A percentile compares a stretch with the other conserved stretches of the same genome.
phyloP scores from a whole-genome alignment of 495 filamentous ascomycete species.

The Aspergillus ostianus region DNA sequence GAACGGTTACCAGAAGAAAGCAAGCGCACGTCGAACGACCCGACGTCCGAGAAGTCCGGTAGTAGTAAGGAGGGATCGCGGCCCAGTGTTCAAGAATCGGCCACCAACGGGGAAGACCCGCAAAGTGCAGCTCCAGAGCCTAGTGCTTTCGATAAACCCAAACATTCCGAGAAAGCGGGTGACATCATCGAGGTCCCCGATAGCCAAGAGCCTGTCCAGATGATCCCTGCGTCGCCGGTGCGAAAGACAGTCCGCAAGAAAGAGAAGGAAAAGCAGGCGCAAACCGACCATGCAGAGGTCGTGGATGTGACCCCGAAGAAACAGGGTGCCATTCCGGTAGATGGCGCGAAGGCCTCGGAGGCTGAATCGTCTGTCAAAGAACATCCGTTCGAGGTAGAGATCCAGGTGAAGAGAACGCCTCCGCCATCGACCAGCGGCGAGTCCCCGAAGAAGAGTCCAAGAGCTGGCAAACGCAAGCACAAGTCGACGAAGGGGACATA shows the following conservation, averaged over 20 bases:
- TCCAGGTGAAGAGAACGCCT: background rate
- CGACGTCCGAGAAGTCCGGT: background rate
- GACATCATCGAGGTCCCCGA: conserved; percentile 35
- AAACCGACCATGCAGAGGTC: background rate
- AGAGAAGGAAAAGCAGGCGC: background rate
- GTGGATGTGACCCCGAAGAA: background rate
- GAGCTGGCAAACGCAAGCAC: conserved; percentile 2
- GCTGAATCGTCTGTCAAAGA: background rate
- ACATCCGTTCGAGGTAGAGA: background rate
- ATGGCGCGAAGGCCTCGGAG: background rate
- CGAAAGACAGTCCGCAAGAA: background rate
- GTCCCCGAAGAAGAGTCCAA: conserved; percentile 9
- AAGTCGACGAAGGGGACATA: background rate
- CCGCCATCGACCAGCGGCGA: background rate
- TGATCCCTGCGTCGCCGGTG: background rate
- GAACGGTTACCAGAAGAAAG: background rate
- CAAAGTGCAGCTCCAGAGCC: background rate
- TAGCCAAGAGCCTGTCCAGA: conserved; percentile 27
- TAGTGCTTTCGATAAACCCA: background rate
- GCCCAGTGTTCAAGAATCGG: background rate
- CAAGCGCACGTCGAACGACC: background rate
- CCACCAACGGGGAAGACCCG: background rate
- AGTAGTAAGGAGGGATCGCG: background rate
- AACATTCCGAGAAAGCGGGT: background rate
- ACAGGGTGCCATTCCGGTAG: background rate